Evolutionary conservation across 2,329 filamentous ascomycete species (phyloP).

Genomic region (Aureobasidium pullulans): DNA sequence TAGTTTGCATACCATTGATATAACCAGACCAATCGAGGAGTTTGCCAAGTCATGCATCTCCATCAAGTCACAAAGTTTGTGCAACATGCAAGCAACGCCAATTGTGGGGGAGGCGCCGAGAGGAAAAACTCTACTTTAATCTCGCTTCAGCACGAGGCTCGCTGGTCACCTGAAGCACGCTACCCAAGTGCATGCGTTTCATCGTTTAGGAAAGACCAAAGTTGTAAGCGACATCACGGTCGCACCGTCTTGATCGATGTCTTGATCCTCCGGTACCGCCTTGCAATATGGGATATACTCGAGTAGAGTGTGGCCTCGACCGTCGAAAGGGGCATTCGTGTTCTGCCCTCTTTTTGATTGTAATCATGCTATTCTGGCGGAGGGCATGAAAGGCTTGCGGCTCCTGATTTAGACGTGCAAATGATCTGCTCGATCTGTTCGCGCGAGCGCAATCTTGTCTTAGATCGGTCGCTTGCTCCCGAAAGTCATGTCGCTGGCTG

Average conservation of each 20-base stretch:
- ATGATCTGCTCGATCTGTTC: neutral
- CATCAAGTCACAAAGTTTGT: neutral
- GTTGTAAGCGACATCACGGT: neutral
- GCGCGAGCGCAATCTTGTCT: neutral
- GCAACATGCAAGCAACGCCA: neutral
- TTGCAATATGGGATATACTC: neutral
- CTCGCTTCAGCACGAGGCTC: slow-evolving; percentile 6
- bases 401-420: neutral
- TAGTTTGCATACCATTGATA: neutral
- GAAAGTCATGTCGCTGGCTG: neutral
- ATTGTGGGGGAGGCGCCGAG: slow-evolving; percentile 2
- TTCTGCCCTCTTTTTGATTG: neutral
- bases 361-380: neutral
- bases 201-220: neutral
- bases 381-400: neutral
- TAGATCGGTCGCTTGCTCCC: neutral
- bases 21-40: neutral
- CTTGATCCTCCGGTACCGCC: neutral
- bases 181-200: slow-evolving; percentile 4
- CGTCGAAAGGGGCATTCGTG: neutral
- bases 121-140: neutral
- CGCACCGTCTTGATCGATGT: neutral
- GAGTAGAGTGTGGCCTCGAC: neutral
- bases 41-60: neutral
- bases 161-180: neutral